phyloP scores from a whole-genome alignment of 2,329 filamentous ascomycete species.

The Clonostachys chloroleuca region DNA sequence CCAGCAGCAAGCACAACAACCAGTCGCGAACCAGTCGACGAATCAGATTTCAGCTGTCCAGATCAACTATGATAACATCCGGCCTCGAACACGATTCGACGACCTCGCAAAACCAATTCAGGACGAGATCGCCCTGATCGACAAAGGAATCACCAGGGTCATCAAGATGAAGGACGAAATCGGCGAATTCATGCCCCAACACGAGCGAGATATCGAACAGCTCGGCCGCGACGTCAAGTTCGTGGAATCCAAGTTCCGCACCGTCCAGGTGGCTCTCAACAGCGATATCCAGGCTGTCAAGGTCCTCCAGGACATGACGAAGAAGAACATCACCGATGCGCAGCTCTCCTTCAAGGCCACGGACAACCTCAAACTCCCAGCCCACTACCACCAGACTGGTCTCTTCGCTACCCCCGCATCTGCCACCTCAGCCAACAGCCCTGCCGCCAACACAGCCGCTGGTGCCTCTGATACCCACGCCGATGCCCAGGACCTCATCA shows the following conservation, averaged over 20 bases:
- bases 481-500: constrained; percentile 35
- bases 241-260: constrained; percentile 42
- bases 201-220: constrained; percentile 42
- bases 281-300: constrained; percentile 60
- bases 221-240: constrained; percentile 42
- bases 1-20: constrained; percentile 2
- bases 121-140: constrained; percentile 70
- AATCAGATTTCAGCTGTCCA: constrained; percentile 64
- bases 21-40: constrained; percentile 9
- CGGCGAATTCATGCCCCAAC: constrained; percentile 59
- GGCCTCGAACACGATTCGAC: constrained; percentile 86
- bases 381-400: constrained; percentile 44
- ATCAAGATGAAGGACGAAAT: constrained; percentile 76
- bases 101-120: constrained; percentile 83
- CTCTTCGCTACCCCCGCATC: constrained; percentile 30
- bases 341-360: constrained; percentile 69
- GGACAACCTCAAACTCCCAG: constrained; percentile 69
- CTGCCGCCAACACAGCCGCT: background rate
- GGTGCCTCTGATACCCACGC: constrained; percentile 25
- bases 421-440: background rate
- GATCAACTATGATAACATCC: constrained; percentile 73
- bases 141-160: constrained; percentile 75
- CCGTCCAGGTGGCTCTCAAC: constrained; percentile 37
- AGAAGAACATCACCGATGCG: constrained; percentile 66
- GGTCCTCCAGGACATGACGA: constrained; percentile 52